Evolutionary conservation across 495 filamentous ascomycete species (phyloP).

Genomic region (Clohesyomyces aquaticus): DNA sequence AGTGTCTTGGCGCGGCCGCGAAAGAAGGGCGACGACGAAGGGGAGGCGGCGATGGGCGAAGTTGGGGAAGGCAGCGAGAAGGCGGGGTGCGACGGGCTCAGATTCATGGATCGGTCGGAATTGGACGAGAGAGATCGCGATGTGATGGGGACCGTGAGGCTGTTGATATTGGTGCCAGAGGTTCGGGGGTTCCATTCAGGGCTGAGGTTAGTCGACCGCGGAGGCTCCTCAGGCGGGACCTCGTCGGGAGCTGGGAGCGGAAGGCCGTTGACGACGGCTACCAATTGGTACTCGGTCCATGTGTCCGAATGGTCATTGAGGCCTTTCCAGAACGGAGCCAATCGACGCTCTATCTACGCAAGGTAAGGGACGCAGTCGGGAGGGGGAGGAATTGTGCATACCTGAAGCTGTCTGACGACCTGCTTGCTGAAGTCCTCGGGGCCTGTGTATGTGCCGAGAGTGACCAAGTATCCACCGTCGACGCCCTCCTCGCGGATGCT

Average conservation of each 20-base stretch:
- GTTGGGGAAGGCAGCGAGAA: conserved; percentile 56
- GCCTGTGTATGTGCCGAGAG: conserved; percentile 89
- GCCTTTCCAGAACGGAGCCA: conserved; percentile 95
- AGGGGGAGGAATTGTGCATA: conserved; percentile 48
- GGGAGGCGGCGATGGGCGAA: conserved; percentile 50
- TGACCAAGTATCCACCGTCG: conserved; percentile 93
- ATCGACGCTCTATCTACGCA: conserved; percentile 79
- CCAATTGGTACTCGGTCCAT: conserved; percentile 92
- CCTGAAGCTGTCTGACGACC: conserved; percentile 90
- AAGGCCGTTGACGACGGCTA: conserved; percentile 85
- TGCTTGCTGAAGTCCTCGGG: conserved; percentile 91
- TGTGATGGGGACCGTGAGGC: conserved; percentile 75
- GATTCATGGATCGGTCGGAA: conserved; percentile 64
- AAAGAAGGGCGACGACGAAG: conserved; percentile 66
- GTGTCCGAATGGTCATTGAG: conserved; percentile 84
- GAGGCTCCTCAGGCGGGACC: conserved; percentile 66
- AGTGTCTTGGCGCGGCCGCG: conserved; percentile 78
- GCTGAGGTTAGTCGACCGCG: conserved; percentile 46
- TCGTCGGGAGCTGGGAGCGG: conserved; percentile 83
- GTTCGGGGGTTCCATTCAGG: conserved; percentile 49
- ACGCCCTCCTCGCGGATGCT: conserved; percentile 93
- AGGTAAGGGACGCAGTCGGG: conserved; percentile 16
- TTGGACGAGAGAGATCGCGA: conserved; percentile 73
- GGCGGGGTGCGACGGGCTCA: conserved; percentile 52
- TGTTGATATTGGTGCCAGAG: conserved; percentile 58